These are phyloP conservation scores for Starmerella gropengiesseri DNA, from an alignment of 805 yeast species.

Conservation along the genomic window DNA sequence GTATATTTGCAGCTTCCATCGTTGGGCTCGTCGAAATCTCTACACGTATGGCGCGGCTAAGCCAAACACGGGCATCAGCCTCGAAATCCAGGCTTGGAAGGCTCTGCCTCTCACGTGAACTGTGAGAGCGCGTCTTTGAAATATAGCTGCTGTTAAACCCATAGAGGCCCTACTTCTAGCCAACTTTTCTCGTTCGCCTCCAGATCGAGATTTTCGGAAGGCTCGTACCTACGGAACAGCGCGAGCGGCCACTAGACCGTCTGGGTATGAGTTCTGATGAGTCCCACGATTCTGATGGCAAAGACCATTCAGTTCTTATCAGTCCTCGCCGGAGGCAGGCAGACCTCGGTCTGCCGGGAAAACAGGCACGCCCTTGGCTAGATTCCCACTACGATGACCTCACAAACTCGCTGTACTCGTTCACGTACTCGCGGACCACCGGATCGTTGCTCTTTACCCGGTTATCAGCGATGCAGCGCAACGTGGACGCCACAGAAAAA, in stretches of 20 bases:
- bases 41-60: too few relatives aligned
- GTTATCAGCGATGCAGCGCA: conserved; percentile 19
- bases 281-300: not conserved
- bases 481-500: conserved; percentile 1
- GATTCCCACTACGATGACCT: not conserved
- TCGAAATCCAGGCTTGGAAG: too few relatives aligned
- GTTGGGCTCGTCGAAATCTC: too few relatives aligned
- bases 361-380: not conserved
- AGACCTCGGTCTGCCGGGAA: not conserved
- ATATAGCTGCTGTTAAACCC: too few relatives aligned
- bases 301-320: not conserved
- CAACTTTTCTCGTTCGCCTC: too few relatives aligned
- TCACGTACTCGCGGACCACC: conserved; percentile 21
- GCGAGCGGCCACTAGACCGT: not conserved
- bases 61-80: too few relatives aligned
- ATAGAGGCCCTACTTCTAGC: too few relatives aligned
- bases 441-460: conserved; percentile 19
- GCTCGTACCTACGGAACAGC: too few relatives aligned
- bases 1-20: too few relatives aligned
- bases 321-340: conserved; percentile 1
- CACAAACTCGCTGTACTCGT: conserved; percentile 16
- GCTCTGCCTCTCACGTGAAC: too few relatives aligned
- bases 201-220: too few relatives aligned
- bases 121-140: too few relatives aligned
- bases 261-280: conserved; percentile 4